Base-by-base conservation (phyloP, 257 asterid species). In the Ehretia macrophylla region DNA sequence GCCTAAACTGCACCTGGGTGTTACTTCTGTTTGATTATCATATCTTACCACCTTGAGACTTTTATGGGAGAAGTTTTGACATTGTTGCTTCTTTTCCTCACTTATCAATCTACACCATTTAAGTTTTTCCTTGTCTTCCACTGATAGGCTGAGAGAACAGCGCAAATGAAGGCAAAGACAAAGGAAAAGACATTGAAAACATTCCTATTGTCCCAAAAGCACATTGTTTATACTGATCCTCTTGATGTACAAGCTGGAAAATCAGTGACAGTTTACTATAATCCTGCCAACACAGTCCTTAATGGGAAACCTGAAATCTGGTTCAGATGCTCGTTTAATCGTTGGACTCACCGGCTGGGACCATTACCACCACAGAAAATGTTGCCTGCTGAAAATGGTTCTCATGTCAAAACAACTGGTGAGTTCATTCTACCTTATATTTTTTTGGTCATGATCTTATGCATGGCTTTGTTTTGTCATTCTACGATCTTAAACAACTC, bases 271-370 rank as follows among this genome's bases (percentile, higher is more conserved):
- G 72, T 93, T 62, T 80, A 81, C 73, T 93, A 93, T 69, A 85
- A 93, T 75, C 96, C 99, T 35, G 65, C 84, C 64, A 86, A 84
- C 79, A 89, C 99, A 61, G 85, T 86, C 61, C 78, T 93, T 55
- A 83, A 76, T 75, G 99, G 95, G 58, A 93, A 86, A 77, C 66
- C 95, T 56, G 99, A 93, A 89, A 75, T 85, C 68, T 93, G 97
- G 97, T 77, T 93, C 76, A 89, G 95, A 81, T 89, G 90, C 77
- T 89, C 97, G 61, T 93, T 93, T 77, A 93, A 93, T 58, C 96
- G 88, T 45, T 93, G 99, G 99, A 86, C 97, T 16, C 94, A 93
- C 81, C 85, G 78, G 14, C 39, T 80, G 77, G 95, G 97, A 58
- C 88, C 79, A n/a, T 70, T 89, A 79, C 88, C 88, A 20, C 95